phyloP scores from a whole-genome alignment of 2,329 filamentous ascomycete species.

The Truncatella angustata region DNA sequence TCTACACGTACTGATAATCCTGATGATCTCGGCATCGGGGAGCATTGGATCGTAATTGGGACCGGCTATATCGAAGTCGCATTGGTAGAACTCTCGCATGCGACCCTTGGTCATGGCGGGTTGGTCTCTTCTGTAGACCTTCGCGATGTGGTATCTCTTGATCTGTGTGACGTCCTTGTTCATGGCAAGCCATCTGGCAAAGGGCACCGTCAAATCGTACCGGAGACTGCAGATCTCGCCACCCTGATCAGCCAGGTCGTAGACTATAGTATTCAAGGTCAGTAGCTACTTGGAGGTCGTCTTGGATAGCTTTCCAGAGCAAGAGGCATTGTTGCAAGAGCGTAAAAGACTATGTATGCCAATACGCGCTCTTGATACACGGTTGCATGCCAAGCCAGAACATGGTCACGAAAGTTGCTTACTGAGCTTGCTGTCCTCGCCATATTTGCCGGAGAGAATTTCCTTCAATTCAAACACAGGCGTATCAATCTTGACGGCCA shows the following conservation, averaged over 20 bases:
- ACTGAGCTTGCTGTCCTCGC: conserved; percentile 42
- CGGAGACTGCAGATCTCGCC: conserved; percentile 78
- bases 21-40: conserved; percentile 70
- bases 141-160: conserved; percentile 77
- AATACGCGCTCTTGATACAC: too few relatives aligned
- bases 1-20: too few relatives aligned
- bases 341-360: too few relatives aligned
- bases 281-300: too few relatives aligned
- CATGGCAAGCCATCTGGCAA: conserved; percentile 77
- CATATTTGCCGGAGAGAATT: conserved; percentile 64
- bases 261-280: too few relatives aligned
- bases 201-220: conserved; percentile 79
- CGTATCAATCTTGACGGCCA: too few relatives aligned
- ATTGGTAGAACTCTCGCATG: conserved; percentile 80
- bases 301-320: too few relatives aligned
- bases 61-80: conserved; percentile 77
- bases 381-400: too few relatives aligned
- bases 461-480: conserved; percentile 73
- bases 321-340: too few relatives aligned
- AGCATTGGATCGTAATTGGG: conserved; percentile 69
- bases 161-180: conserved; percentile 66
- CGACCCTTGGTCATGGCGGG: conserved; percentile 74
- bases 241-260: conserved; percentile 80
- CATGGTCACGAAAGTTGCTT: too few relatives aligned
- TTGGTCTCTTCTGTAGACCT: conserved; percentile 77